Evolutionary conservation across 169 alveolate genomes (phyloP).

Genomic region (Cryptosporidium felis): DNA sequence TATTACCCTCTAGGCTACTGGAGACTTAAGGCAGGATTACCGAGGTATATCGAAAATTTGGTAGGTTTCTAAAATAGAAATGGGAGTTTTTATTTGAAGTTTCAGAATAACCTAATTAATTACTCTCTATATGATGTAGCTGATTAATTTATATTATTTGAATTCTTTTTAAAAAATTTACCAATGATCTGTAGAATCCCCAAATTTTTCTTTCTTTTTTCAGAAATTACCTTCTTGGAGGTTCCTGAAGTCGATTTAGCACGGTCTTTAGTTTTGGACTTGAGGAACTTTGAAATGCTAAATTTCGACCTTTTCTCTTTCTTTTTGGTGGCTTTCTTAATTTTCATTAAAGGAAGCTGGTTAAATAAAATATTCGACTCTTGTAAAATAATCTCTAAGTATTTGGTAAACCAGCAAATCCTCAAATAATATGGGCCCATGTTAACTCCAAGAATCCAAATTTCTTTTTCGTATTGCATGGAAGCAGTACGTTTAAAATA

Average conservation of each 20-base stretch:
- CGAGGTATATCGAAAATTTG: conserved; percentile 38
- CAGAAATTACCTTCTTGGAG: background rate
- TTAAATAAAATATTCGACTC: conserved; percentile 14
- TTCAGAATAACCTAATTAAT: background rate
- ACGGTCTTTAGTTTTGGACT: background rate
- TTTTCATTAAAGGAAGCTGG: conserved; percentile 10
- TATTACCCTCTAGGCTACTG: conserved; percentile 48
- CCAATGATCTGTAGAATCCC: background rate
- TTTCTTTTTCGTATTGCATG: background rate
- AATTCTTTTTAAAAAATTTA: background rate
- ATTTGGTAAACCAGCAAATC: conserved; percentile 31
- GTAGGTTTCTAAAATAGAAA: conserved; percentile 21
- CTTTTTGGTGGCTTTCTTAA: background rate
- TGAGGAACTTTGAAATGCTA: background rate
- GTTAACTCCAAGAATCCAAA: background rate
- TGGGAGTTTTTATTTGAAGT: no score
- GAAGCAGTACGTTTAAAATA: background rate
- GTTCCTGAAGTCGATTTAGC: background rate
- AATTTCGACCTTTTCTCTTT: background rate
- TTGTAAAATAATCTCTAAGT: background rate
- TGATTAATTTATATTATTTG: background rate
- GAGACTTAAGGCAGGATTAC: conserved; percentile 61
- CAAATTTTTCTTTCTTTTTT: background rate
- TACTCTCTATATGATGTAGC: conserved; percentile 5
- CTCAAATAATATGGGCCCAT: background rate